phyloP scores from a whole-genome alignment of 805 yeast genomes.

The Saccharomycopsis guyanensis region DNA sequence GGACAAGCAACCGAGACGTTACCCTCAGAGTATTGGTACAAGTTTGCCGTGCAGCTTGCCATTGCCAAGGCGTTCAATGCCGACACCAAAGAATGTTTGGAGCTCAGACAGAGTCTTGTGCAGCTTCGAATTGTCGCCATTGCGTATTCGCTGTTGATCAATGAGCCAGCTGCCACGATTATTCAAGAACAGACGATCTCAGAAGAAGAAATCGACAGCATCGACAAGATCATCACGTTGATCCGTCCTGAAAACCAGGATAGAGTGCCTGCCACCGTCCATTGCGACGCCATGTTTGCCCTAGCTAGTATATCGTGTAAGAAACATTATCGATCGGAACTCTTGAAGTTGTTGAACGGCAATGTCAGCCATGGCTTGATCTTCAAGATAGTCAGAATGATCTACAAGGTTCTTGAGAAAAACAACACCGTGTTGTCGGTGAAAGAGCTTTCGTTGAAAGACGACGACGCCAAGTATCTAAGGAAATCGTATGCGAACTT shows the following conservation, averaged over 20 bases:
- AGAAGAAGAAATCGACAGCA: slow-evolving; percentile 63
- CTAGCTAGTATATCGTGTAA: slow-evolving; percentile 62
- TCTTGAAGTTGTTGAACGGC: slow-evolving; percentile 72
- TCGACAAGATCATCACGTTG: slow-evolving; percentile 63
- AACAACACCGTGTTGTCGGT: slow-evolving; percentile 23
- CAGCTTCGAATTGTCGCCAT: slow-evolving; percentile 60
- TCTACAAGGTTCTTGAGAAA: slow-evolving; percentile 43
- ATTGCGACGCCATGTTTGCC: slow-evolving; percentile 55
- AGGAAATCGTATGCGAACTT: slow-evolving; percentile 33
- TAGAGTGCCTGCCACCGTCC: slow-evolving; percentile 26
- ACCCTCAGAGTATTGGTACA: slow-evolving; percentile 59
- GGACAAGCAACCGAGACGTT: slow-evolving; percentile 49
- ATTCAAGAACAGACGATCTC: slow-evolving; percentile 55
- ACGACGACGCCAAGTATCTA: slow-evolving; percentile 37
- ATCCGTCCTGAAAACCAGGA: slow-evolving; percentile 56
- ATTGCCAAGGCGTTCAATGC: slow-evolving; percentile 68
- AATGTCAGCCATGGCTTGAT: slow-evolving; percentile 80
- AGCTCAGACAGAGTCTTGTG: slow-evolving; percentile 50
- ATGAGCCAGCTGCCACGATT: slow-evolving; percentile 26
- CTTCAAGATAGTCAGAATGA: slow-evolving; percentile 60
- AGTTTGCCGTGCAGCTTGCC: slow-evolving; percentile 52
- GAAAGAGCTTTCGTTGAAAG: slow-evolving; percentile 21
- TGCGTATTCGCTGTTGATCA: slow-evolving; percentile 48
- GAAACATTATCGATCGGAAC: slow-evolving; percentile 66
- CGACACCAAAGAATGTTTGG: slow-evolving; percentile 43